phyloP scores from a whole-genome alignment of 73 alveolate genomes.

The Paramecium octaurelia region DNA sequence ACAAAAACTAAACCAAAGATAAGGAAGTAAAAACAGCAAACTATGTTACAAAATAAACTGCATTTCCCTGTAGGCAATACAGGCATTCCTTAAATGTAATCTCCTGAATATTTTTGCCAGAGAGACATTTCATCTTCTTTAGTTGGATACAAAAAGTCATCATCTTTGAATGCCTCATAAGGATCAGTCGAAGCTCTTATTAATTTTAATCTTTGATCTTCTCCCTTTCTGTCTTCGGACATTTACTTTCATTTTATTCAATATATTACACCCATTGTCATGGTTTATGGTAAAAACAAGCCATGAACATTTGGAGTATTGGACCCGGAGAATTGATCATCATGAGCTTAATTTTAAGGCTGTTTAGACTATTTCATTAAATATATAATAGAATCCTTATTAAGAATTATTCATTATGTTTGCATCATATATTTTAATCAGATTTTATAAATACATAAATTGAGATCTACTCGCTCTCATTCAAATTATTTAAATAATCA shows the following conservation, averaged over 20 bases:
- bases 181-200: slow-evolving; percentile 41
- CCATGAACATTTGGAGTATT: slow-evolving; percentile 42
- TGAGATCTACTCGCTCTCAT: neutral
- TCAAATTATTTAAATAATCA: slow-evolving; percentile 62
- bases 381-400: neutral
- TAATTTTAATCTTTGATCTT: neutral
- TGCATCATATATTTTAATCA: neutral
- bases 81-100: slow-evolving; percentile 37
- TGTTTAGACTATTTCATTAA: neutral
- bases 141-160: slow-evolving; percentile 25
- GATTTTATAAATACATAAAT: neutral
- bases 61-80: slow-evolving; percentile 50
- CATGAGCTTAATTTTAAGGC: neutral
- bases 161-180: slow-evolving; percentile 42
- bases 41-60: slow-evolving; percentile 34
- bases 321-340: slow-evolving; percentile 27
- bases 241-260: neutral
- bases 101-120: neutral
- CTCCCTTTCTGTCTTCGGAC: slow-evolving; percentile 23
- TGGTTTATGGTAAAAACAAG: neutral
- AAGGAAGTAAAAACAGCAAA: slow-evolving; percentile 35
- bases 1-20: slow-evolving; percentile 44
- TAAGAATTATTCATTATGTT: neutral
- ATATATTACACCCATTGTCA: neutral
- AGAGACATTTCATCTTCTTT: slow-evolving; percentile 44